Base-by-base conservation (phyloP, 1,284 basidiomycete genomes). In the Inonotus hispidus region DNA sequence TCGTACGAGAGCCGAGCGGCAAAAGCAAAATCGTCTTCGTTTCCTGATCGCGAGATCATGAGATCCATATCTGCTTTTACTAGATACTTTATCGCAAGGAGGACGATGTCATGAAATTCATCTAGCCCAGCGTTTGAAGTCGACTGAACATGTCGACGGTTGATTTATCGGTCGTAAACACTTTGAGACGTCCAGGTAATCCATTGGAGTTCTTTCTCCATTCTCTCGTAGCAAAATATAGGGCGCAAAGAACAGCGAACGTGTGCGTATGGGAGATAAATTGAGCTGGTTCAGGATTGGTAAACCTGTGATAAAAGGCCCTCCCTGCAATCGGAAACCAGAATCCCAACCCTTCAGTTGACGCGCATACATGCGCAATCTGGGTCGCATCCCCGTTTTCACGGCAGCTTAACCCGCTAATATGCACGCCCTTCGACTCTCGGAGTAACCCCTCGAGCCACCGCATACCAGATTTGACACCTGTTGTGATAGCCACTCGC, bases 391-490 rank as follows among this genome's bases (percentile, higher is more conserved):
- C 37, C 39, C 53, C 38, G 19, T 25, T 8, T 2, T 32, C 37
- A 57, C 56, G 56, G 23, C 16, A 13, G 23, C 14, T 11, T 13
- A 39, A 37, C n/a, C 56, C 50, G 1, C 39, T 46, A 13, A 60
- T 52, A 11, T 55, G 47, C 19, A 60, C 25, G 11, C 62, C 62
- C n/a, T 60, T 57, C 11, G 58, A 46, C 43, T 43, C 47, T n/a
- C 29, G 53, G 19, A 63, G 19, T n/a, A 60, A 46, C 16, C 52
- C 25, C 19, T 25, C 47, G 37, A 63, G 58, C 62, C 62, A 63
- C 14, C 13, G 32, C 13, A 63, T 54, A 21, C 56, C 53, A 10
- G 11, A n/a, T 8, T 19, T 23, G n/a, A 60, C 38, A 29, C 38
- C 11, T 38, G 50, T 37, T 19, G 53, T 43, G 32, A 63, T 57